Evolutionary conservation across 495 filamentous ascomycete genomes (phyloP).

Genomic region (Darksidea phi): DNA sequence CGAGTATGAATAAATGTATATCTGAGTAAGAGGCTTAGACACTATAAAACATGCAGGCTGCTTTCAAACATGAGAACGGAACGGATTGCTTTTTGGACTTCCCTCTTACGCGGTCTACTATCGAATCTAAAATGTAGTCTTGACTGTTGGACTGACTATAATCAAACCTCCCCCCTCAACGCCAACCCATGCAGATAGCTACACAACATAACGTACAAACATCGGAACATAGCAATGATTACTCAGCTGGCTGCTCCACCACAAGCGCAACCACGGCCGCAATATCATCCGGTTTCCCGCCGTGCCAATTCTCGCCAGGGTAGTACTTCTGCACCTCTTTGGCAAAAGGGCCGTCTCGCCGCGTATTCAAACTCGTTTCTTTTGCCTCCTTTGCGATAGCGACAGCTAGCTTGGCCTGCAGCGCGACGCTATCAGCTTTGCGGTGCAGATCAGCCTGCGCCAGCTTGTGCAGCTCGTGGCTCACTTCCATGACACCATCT

Average conservation of each 20-base stretch:
- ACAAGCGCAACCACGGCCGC: slow-evolving; percentile 74
- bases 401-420: slow-evolving; percentile 76
- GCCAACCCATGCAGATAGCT: too few species aligned
- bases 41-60: too few species aligned
- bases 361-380: slow-evolving; percentile 70
- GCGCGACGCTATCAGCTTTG: slow-evolving; percentile 43
- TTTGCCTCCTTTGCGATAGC: slow-evolving; percentile 80
- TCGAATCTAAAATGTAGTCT: too few species aligned
- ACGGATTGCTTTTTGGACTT: too few species aligned
- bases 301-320: slow-evolving; percentile 76
- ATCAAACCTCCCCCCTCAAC: too few species aligned
- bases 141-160: too few species aligned
- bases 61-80: too few species aligned
- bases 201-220: too few species aligned
- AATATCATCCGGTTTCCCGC: slow-evolving; percentile 91
- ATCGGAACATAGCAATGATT: too few species aligned
- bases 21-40: too few species aligned
- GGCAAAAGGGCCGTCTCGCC: slow-evolving; percentile 86
- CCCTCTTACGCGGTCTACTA: too few species aligned
- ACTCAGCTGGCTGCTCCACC: slow-evolving; percentile 40
- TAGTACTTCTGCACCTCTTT: slow-evolving; percentile 86
- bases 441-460: slow-evolving; percentile 23
- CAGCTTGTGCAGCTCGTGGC: slow-evolving; percentile 30
- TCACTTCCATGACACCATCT: slow-evolving; percentile 55
- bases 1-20: too few species aligned